Conservation (phyloP, 2,329 filamentous ascomycete species). For the Aspergillus ustus region DNA sequence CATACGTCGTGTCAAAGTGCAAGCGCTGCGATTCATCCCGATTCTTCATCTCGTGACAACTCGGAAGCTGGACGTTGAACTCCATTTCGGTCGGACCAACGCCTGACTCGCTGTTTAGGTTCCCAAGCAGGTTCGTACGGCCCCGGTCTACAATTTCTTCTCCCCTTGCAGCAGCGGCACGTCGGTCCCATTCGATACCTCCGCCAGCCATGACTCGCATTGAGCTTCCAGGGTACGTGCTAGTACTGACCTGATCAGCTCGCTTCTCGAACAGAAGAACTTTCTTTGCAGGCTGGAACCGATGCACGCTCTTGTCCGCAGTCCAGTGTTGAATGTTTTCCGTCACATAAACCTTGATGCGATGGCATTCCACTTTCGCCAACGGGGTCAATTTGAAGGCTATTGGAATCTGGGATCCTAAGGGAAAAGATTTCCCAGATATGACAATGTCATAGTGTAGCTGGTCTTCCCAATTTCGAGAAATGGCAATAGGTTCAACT, state of each 20-base stretch:
- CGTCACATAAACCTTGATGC: slow-evolving; percentile 88
- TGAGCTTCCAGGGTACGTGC: slow-evolving; percentile 74
- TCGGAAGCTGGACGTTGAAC: slow-evolving; percentile 89
- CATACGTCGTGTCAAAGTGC: slow-evolving; percentile 90
- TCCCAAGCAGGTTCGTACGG: slow-evolving; percentile 75
- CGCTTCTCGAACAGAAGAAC: slow-evolving; percentile 86
- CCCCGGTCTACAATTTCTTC: slow-evolving; percentile 59
- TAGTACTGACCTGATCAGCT: slow-evolving; percentile 75
- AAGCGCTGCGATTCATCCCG: slow-evolving; percentile 69
- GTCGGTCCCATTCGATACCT: slow-evolving; percentile 70
- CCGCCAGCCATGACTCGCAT: slow-evolving; percentile 79
- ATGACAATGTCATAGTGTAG: slow-evolving; percentile 96
- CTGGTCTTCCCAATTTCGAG: slow-evolving; percentile 91
- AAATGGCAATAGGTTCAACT: slow-evolving; percentile 91
- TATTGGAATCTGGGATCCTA: slow-evolving; percentile 86
- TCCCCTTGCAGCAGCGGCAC: slow-evolving; percentile 60
- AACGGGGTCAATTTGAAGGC: slow-evolving; percentile 92
- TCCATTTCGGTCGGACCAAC: slow-evolving; percentile 93
- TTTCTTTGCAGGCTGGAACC: slow-evolving; percentile 82
- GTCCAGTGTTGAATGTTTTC: slow-evolving; percentile 93
- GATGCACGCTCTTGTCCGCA: slow-evolving; percentile 79
- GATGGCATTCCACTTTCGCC: slow-evolving; percentile 90
- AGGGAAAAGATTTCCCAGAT: slow-evolving; percentile 90
- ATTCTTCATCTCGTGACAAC: slow-evolving; percentile 79
- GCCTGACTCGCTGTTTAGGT: slow-evolving; percentile 74